Evolutionary conservation across 495 filamentous ascomycete genomes (phyloP).

Genomic region (Penicillium angulare): DNA sequence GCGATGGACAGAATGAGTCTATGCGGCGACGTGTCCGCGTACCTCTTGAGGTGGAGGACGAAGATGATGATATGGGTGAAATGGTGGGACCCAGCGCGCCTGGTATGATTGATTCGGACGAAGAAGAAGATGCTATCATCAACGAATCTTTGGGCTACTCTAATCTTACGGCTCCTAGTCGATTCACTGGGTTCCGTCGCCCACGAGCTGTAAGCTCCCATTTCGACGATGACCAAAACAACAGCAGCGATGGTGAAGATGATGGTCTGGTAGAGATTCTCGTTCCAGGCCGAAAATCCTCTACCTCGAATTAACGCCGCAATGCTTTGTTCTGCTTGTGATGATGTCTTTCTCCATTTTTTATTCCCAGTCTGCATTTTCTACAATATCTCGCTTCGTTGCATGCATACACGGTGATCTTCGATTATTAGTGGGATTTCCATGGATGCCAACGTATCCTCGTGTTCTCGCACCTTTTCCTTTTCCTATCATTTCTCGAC

Average conservation of each 20-base stretch:
- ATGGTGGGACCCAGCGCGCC: constrained; percentile 44
- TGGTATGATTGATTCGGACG: constrained; percentile 44
- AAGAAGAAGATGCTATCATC: constrained; percentile 49
- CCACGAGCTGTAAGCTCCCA: constrained; percentile 35
- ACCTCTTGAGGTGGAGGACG: constrained; percentile 48
- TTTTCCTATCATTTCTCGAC: constrained; percentile 2
- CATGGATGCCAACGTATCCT: neutral
- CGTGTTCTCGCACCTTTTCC: constrained; percentile 3
- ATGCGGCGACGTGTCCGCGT: constrained; percentile 38
- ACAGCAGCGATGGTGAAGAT: constrained; percentile 49
- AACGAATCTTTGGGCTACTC: constrained; percentile 48
- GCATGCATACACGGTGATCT: constrained; percentile 3
- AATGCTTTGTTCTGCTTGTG: neutral
- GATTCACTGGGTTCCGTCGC: constrained; percentile 36
- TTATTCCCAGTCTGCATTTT: constrained; percentile 6
- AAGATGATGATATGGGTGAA: constrained; percentile 51
- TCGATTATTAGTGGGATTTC: constrained; percentile 3
- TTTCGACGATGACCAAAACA: constrained; percentile 43
- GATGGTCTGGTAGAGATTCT: constrained; percentile 50
- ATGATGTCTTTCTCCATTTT: constrained; percentile 14
- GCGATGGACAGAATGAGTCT: constrained; percentile 33
- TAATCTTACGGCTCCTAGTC: constrained; percentile 32
- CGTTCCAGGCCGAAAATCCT: constrained; percentile 42
- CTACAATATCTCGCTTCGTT: neutral
- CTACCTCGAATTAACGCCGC: constrained; percentile 22